Base-by-base conservation (phyloP, 2,329 filamentous ascomycete species). In the Pochonia chlamydosporia region DNA sequence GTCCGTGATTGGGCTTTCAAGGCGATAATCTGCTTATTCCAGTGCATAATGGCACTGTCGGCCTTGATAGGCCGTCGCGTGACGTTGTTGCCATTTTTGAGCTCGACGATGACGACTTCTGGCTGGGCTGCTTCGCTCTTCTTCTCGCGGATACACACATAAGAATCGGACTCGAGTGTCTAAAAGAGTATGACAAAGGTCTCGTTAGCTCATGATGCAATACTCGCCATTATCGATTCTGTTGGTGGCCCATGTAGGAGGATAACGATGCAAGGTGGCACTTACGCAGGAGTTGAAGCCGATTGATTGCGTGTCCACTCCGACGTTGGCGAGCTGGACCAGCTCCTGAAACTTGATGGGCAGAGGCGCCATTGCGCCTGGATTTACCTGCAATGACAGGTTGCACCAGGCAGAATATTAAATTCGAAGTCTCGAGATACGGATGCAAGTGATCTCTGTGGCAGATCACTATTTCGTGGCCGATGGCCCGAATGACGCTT, bases 31-130 rank as follows among this genome's bases (percentile, higher is more conserved):
- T 96, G 89, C 67, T 86, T 88, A 59, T 80, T 85, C 89, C 89
- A 96, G 81, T 99, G 93, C 93, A 99, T 97, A 67, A 99, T 96
- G 61, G 95, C 93, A 81, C 91, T 97, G 74, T 99, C 93, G 63
- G 93, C 93, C 77, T 96, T 97, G 76, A 99, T 99, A 42, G 92
- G 89, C 65, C 92, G 83, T 62, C 88, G 86, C 59, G 89, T 93
- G 67, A 96, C 84, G 75, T 93, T 92, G 81, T 96, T 96, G 74
- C 84, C 84, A 73, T 96, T 95, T 73, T 97, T 96, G 65, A 99
- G 85, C 71, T 99, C 89, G 72, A 99, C 76, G 68, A 99, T 99
- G 70, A 99, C 87, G 56, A 99, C 92, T 72, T 96, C 91, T 55
- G 91, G 88, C 60, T 88, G 85, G 55, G 89, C 81, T 56, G 84